phyloP scores from a whole-genome alignment of 805 yeast species.

The Spathaspora sp. region DNA sequence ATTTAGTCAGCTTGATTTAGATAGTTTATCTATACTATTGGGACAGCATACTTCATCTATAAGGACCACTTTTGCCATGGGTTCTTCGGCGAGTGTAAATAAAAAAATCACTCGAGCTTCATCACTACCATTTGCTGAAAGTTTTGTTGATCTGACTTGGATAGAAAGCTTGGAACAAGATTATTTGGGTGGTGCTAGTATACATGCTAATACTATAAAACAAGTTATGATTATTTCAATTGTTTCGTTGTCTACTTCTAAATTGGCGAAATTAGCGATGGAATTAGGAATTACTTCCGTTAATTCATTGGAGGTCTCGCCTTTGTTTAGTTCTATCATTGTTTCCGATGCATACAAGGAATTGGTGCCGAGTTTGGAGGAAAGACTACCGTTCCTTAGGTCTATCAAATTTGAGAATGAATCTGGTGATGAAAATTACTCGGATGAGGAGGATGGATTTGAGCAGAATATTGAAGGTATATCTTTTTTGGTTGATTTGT shows the following conservation, averaged over 20 bases:
- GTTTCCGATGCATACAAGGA: slow-evolving; percentile 45
- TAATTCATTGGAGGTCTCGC: slow-evolving; percentile 43
- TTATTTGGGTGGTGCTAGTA: slow-evolving; percentile 55
- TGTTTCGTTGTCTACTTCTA: slow-evolving; percentile 42
- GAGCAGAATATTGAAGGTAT: slow-evolving; percentile 35
- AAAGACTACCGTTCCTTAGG: slow-evolving; percentile 47
- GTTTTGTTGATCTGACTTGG: slow-evolving; percentile 56
- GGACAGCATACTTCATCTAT: slow-evolving; percentile 35
- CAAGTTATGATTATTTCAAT: slow-evolving; percentile 52
- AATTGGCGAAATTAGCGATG: slow-evolving; percentile 39
- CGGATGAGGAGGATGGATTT: slow-evolving; percentile 9
- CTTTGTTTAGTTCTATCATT: slow-evolving; percentile 53
- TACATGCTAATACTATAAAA: slow-evolving; percentile 43
- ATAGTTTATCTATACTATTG: slow-evolving; percentile 41
- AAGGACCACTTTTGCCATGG: slow-evolving; percentile 20
- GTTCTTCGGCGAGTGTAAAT: slow-evolving; percentile 1
- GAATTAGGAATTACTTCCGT: slow-evolving; percentile 43
- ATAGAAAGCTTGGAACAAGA: slow-evolving; percentile 53
- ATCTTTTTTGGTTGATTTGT: slow-evolving; percentile 45
- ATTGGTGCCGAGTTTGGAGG: slow-evolving; percentile 48
- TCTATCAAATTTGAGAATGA: slow-evolving; percentile 6
- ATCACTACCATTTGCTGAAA: slow-evolving; percentile 44
- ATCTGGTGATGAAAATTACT: slow-evolving; percentile 8
- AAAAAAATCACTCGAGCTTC: not conserved
- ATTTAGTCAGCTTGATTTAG: slow-evolving; percentile 44